Evolutionary conservation across 2,329 filamentous ascomycete genomes (phyloP).

Genomic region (Diaporthe eres): DNA sequence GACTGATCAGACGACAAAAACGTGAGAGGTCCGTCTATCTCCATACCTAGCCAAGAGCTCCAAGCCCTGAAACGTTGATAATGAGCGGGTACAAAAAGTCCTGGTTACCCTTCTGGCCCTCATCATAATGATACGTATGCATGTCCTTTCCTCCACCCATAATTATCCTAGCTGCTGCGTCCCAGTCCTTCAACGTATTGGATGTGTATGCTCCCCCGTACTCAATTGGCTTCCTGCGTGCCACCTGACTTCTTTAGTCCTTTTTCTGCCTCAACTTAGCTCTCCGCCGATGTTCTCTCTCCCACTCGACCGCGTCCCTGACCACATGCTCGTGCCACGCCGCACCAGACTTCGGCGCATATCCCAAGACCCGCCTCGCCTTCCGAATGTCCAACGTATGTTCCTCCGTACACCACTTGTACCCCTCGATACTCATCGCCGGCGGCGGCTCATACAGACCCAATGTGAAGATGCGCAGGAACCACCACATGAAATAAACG

Average conservation of each 20-base stretch:
- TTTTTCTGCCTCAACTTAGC: background rate
- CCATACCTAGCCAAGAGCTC: too few relatives aligned
- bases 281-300: constrained; percentile 21
- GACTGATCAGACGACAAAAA: too few relatives aligned
- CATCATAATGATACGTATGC: background rate
- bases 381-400: constrained; percentile 44
- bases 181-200: background rate
- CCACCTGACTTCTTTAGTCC: background rate
- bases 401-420: constrained; percentile 45
- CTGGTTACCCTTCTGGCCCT: background rate
- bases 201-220: background rate
- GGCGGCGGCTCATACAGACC: constrained; percentile 46
- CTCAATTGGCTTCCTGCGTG: background rate
- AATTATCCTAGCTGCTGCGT: background rate
- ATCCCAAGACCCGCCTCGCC: constrained; percentile 42
- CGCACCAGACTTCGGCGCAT: constrained; percentile 40
- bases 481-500: constrained; percentile 43
- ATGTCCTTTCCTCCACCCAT: too few relatives aligned
- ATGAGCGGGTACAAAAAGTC: background rate
- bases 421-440: constrained; percentile 43
- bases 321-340: constrained; percentile 40
- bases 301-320: constrained; percentile 41
- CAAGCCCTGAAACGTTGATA: background rate
- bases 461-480: constrained; percentile 46
- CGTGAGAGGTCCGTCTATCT: too few relatives aligned